Conservation (phyloP, 495 filamentous ascomycete genomes). For the Penicillium lagena region DNA sequence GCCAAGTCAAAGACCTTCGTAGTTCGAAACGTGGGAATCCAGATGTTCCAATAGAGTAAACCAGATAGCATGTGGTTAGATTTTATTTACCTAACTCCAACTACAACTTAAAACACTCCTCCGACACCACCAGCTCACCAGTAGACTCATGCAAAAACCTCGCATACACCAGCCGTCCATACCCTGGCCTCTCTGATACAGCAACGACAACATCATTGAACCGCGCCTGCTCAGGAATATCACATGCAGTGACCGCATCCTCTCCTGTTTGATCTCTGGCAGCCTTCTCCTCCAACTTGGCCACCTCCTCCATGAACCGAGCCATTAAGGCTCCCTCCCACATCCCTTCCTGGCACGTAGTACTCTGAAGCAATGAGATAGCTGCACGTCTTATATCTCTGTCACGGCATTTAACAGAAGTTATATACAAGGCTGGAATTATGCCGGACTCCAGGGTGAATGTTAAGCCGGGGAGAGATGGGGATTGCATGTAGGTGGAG, state of each 20-base stretch:
- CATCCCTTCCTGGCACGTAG: not conserved
- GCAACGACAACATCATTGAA: not conserved
- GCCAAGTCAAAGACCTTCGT: too few relatives aligned
- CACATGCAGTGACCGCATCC: not conserved
- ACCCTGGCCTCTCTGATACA: not conserved
- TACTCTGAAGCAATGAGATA: not conserved
- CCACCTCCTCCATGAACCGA: not conserved
- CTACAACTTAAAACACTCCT: not conserved
- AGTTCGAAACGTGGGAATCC: too few relatives aligned
- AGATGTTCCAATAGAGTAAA: too few relatives aligned
- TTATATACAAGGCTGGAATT: not conserved
- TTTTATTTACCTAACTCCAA: too few relatives aligned
- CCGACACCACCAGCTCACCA: not conserved
- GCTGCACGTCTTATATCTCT: not conserved
- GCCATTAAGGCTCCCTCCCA: conserved; percentile 1
- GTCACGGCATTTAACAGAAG: not conserved
- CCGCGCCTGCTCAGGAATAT: not conserved
- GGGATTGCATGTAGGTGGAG: not conserved
- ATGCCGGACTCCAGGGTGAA: not conserved
- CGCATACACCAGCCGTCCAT: not conserved
- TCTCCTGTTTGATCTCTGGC: not conserved
- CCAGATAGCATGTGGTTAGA: too few relatives aligned
- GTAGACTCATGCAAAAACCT: not conserved
- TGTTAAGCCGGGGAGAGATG: not conserved
- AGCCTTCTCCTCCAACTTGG: not conserved